Conservation (phyloP, 1,284 basidiomycete genomes). For the Schizophyllum commune region DNA sequence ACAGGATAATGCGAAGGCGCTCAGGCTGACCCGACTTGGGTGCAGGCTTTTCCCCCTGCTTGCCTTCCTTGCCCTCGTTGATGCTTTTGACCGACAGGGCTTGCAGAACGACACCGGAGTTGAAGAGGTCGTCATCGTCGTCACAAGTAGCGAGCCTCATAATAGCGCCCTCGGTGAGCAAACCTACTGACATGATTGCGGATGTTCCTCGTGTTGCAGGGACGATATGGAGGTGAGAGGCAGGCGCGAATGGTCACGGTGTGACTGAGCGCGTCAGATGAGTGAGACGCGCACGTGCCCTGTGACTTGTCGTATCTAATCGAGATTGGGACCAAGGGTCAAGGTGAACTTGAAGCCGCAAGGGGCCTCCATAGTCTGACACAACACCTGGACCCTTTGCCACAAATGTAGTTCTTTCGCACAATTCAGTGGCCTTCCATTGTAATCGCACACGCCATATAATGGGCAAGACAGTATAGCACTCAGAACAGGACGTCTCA, state of each 20-base stretch:
- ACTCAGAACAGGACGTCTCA: no score
- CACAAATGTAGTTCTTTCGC: no score
- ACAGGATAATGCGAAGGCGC: slow-evolving; percentile 43
- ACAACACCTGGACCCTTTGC: no score
- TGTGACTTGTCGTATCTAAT: background rate
- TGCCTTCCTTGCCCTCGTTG: slow-evolving; percentile 27
- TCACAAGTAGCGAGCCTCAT: background rate
- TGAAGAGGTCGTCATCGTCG: background rate
- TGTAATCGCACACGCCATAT: no score
- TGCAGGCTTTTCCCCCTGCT: no score
- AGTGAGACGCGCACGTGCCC: background rate
- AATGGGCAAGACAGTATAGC: no score
- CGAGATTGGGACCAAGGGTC: no score
- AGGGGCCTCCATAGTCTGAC: no score
- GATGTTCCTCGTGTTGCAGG: background rate
- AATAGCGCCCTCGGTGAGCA: background rate
- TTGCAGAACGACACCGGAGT: slow-evolving; percentile 39
- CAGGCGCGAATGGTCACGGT: background rate
- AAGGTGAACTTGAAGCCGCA: no score
- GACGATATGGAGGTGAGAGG: background rate
- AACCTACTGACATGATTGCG: background rate
- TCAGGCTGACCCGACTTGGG: background rate
- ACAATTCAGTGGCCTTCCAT: no score
- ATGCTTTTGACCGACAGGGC: slow-evolving; percentile 81
- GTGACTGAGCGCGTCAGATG: background rate